Base-by-base conservation (phyloP, 2,329 filamentous ascomycete genomes). In the Aspergillus nomiae region DNA sequence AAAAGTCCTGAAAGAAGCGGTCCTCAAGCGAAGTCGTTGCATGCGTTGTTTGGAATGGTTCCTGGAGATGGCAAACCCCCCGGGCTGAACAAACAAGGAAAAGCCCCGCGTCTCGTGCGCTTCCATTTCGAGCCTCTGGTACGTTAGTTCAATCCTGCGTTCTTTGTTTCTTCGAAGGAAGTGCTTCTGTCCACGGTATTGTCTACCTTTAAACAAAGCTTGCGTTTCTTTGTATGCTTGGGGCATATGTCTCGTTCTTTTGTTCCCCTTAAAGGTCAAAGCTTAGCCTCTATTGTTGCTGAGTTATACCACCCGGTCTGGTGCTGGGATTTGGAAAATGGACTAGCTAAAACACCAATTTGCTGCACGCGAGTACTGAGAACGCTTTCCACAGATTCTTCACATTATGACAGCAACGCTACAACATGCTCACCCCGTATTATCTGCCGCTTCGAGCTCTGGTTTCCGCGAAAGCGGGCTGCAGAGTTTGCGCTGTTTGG, bases 71-170 rank as follows among this genome's bases (percentile, higher is more conserved):
- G 73, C 16, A 69, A 70, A 60, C 63, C 75, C 66, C 60, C 71
- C 69, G 58, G 74, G 74, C 53, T 65, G 59, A 62, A 65, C 56
- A 61, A 77, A 79, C 71, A 82, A 85, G 72, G 78, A 86, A 76
- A 84, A 51, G 68, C 70, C 21, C 70, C 73, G 65, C 77, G 83
- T 61, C 82, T 83, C 65, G 83, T 97, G 57, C 92, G 94, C 77
- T 91, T 97, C 80, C 95, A 96, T 77, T 97, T 96, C 73, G 94
- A 97, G 76, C 92, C 94, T 5, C 93, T 97, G 92, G 94, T 96
- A 84, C 74, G 88, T 76, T 38, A 26, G 24, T 53, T n/a, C 53
- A 11, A 32, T 53, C 55, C n/a, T 54, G 32, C 50, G 16, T 30
- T 54, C 45, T 51, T 32, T 56, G 7, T 36, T 26, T 41, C 21